Evolutionary conservation across 345 rosid species (phyloP).

Genomic region (Linum usitatissimum): DNA sequence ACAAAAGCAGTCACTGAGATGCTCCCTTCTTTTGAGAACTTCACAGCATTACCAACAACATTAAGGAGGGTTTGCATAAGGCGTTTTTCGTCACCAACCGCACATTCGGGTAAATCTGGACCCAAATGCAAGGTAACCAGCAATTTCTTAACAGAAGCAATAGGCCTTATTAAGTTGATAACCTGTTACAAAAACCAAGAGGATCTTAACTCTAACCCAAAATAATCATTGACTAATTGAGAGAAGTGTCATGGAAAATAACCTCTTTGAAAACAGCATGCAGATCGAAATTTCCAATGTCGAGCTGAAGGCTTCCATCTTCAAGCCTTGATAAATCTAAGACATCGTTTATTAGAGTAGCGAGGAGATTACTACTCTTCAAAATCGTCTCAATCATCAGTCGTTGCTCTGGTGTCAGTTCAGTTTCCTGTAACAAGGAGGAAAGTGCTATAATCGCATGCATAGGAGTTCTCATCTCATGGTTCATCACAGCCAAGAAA

Average conservation of each 20-base stretch:
- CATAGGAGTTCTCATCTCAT: conserved; percentile 99
- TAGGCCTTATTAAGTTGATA: conserved; percentile 76
- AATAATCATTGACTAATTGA: background rate
- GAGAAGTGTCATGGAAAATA: conserved; percentile 1
- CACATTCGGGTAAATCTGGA: conserved; percentile 79
- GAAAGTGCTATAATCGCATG: conserved; percentile 95
- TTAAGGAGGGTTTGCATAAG: conserved; percentile 76
- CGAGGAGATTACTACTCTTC: conserved; percentile 80
- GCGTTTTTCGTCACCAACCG: conserved; percentile 83
- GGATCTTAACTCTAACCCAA: background rate
- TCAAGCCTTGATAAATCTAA: conserved; percentile 95
- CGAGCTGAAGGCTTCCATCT: conserved; percentile 97
- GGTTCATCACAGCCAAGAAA: conserved; percentile 98
- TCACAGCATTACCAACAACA: conserved; percentile 92
- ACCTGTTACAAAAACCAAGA: conserved; percentile 42
- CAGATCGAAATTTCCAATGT: conserved; percentile 57
- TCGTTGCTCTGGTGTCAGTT: conserved; percentile 86
- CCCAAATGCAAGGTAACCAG: conserved; percentile 55
- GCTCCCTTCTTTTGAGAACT: conserved; percentile 85
- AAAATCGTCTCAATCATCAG: conserved; percentile 94
- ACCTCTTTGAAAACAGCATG: conserved; percentile 72
- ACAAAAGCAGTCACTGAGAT: conserved; percentile 63
- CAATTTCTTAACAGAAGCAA: conserved; percentile 80
- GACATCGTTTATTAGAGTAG: conserved; percentile 89
- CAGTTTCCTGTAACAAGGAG: conserved; percentile 93